Evolutionary conservation across 306 rosid genomes (phyloP), one percentile per base, ranked within the genome.

Genomic region (Hippophae rhamnoides): DNA sequence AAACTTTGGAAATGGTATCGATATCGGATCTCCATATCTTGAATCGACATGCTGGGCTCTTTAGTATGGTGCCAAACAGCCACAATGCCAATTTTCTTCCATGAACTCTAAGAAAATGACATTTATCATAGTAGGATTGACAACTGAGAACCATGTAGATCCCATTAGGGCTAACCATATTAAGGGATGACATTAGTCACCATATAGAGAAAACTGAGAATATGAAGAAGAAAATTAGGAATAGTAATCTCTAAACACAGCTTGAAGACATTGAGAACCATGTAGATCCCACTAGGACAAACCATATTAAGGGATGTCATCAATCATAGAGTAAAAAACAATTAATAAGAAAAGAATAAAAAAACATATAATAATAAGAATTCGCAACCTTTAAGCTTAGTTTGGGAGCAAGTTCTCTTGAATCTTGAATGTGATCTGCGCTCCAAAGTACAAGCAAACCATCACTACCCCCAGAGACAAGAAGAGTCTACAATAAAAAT

Each of bases 351-450:
- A 42, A 40, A 58, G 47, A 54, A 26, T 49, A 11, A 7, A 52
- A n/a, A 60, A 9, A 13, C 25, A 48, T 26, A 25, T 8, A 47
- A 57, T 5, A 77, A 59, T 46, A 66, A 18, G 23, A 18, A 55
- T 52, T 44, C 27, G 40, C 41, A 66, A 86, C 99, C 79, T 93
- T 93, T 77, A 93, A 80, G 75, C 95, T 86, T 74, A 88, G 85
- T 70, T 93, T 93, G 63, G 99, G 99, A 45, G 86, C 97, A 68
- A 93, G 95, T 77, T 93, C 99, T 73, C 94, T 92, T 58, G 99
- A 88, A 80, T 88, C 97, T 71, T 82, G 99, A 65, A 86, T 74
- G 52, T 93, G 94, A 78, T 93, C 99, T 4, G 97, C 97, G 82
- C 90, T 93, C 99, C 99, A 93, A 58, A 88, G 71, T 68, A 93